Conservation (phyloP, 495 filamentous ascomycete species). For the Neurospora pannonica region DNA sequence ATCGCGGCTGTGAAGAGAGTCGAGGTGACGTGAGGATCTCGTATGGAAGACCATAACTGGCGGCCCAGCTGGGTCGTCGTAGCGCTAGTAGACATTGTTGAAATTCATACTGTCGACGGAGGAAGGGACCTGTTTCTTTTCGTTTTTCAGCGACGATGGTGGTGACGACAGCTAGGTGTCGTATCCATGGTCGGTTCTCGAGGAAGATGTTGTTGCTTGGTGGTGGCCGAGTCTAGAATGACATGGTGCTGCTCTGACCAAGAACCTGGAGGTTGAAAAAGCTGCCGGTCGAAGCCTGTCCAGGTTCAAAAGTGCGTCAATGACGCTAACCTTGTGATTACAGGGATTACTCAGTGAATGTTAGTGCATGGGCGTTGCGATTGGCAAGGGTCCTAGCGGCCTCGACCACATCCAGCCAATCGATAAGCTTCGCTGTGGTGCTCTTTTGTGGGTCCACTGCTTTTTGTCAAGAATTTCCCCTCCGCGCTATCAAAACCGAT, state of each 20-base stretch:
- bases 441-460: conserved; percentile 14
- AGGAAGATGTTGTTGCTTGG: neutral
- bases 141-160: neutral
- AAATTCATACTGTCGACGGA: conserved; percentile 24
- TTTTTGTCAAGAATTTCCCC: conserved; percentile 22
- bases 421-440: conserved; percentile 22
- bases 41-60: conserved; percentile 34
- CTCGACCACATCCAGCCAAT: conserved; percentile 14
- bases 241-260: neutral
- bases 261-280: neutral
- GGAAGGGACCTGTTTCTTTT: neutral
- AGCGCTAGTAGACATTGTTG: conserved; percentile 38
- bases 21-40: conserved; percentile 22
- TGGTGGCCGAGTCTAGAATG: neutral
- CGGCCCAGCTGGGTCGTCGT: conserved; percentile 36
- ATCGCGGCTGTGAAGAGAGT: conserved; percentile 18
- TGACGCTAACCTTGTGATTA: conserved; percentile 12
- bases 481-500: neutral
- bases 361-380: neutral
- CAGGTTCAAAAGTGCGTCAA: conserved; percentile 13
- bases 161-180: neutral
- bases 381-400: conserved; percentile 2
- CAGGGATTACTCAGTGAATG: neutral
- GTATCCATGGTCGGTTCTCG: neutral
- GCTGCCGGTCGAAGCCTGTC: neutral